Conservation (phyloP, 306 rosid genomes). For the Benincasa hispida region DNA sequence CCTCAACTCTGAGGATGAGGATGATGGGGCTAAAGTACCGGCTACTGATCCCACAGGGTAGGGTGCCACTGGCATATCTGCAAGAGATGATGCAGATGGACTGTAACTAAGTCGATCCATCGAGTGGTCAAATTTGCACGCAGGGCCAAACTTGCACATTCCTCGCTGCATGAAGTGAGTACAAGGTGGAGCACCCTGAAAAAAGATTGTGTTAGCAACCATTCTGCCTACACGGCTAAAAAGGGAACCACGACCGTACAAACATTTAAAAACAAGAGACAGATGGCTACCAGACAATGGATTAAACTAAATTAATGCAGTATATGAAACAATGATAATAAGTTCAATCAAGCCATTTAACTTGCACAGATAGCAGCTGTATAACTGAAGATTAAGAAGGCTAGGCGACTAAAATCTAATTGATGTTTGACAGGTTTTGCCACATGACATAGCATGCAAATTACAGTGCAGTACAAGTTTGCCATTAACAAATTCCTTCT, state of each 20-base stretch:
- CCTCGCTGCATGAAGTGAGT: conserved; percentile 87
- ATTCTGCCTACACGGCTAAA: neutral
- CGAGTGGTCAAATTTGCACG: conserved; percentile 92
- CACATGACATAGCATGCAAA: neutral
- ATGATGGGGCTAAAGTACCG: conserved; percentile 77
- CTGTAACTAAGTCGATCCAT: conserved; percentile 78
- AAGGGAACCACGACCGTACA: neutral
- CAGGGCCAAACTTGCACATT: conserved; percentile 75
- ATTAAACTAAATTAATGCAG: neutral
- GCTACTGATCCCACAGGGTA: conserved; percentile 87
- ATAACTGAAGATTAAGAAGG: neutral
- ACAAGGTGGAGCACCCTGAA: conserved; percentile 85
- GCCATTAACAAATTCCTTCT: neutral
- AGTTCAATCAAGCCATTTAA: neutral
- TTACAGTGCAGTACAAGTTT: neutral
- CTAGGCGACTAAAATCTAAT: neutral
- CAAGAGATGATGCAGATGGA: conserved; percentile 83
- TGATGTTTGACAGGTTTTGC: neutral
- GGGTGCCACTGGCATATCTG: conserved; percentile 91
- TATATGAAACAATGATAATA: neutral
- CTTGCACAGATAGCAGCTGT: neutral
- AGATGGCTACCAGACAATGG: conserved; percentile 2
- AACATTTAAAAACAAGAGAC: neutral
- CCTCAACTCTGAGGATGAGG: conserved; percentile 80
- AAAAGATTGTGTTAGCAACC: conserved; percentile 10